Evolutionary conservation across 768 basidiomycete species (phyloP).

Genomic region (Rhodotorula paludigena): DNA sequence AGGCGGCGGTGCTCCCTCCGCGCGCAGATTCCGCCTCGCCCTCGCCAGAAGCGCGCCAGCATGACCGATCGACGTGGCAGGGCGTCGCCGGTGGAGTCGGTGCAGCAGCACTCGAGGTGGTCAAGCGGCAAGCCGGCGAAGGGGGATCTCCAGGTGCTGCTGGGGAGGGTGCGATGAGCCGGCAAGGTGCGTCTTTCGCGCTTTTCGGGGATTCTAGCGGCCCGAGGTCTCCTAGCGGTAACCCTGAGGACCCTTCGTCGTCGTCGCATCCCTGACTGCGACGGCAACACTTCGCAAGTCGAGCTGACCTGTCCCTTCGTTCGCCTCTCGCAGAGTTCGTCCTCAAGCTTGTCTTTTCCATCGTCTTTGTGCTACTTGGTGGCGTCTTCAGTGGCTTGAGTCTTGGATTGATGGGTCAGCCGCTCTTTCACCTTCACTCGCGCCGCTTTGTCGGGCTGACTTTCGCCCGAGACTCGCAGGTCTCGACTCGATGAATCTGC

Average conservation of each 20-base stretch:
- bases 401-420: slow-evolving; percentile 51
- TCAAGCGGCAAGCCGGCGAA: too few relatives aligned
- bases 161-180: too few relatives aligned
- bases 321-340: slow-evolving; percentile 57
- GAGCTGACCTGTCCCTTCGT: not conserved
- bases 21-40: too few relatives aligned
- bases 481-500: slow-evolving; percentile 21
- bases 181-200: too few relatives aligned
- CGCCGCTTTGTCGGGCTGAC: not conserved
- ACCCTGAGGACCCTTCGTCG: not conserved
- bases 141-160: too few relatives aligned
- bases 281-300: not conserved
- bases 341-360: slow-evolving; percentile 65
- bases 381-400: slow-evolving; percentile 75
- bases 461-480: not conserved
- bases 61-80: too few relatives aligned
- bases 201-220: too few relatives aligned
- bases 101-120: too few relatives aligned
- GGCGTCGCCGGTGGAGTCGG: too few relatives aligned
- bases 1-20: too few relatives aligned
- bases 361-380: slow-evolving; percentile 67
- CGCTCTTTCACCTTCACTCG: slow-evolving; percentile 9
- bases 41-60: too few relatives aligned
- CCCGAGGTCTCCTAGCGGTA: not conserved
- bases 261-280: not conserved